A percentile compares a stretch with the other conserved stretches of the same genome.
Evolutionary conservation across 768 basidiomycete genomes (phyloP).

Genomic region (Lactifluus subvellereus): DNA sequence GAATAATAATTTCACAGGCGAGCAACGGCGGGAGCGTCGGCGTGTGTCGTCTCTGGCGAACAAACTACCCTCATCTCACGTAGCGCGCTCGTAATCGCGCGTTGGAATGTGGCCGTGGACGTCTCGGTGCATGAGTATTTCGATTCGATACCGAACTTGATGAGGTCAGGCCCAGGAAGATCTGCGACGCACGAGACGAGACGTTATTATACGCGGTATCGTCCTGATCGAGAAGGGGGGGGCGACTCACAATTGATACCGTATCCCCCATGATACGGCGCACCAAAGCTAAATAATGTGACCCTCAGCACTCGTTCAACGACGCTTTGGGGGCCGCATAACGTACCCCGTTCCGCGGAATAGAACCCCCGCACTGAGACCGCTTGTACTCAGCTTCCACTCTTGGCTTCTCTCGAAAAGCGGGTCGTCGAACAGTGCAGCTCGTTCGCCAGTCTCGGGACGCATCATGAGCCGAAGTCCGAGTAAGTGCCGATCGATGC

Average conservation of each 20-base stretch:
- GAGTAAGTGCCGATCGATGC: slow-evolving; percentile 88
- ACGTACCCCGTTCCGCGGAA: slow-evolving; percentile 84
- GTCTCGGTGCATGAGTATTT: slow-evolving; percentile 67
- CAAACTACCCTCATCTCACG: slow-evolving; percentile 53
- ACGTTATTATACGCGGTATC: slow-evolving; percentile 18
- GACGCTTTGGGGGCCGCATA: background rate
- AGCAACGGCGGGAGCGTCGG: slow-evolving; percentile 10
- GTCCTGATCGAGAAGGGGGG: background rate
- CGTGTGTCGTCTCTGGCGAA: slow-evolving; percentile 1
- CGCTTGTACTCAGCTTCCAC: slow-evolving; percentile 90
- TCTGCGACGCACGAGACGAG: slow-evolving; percentile 42
- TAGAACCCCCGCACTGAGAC: slow-evolving; percentile 74
- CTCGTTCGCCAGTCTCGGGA: slow-evolving; percentile 46
- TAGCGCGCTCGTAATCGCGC: slow-evolving; percentile 54
- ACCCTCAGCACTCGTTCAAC: background rate
- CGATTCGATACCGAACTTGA: slow-evolving; percentile 94
- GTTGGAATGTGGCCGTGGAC: slow-evolving; percentile 64
- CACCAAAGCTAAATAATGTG: slow-evolving; percentile 56
- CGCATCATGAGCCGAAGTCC: slow-evolving; percentile 66
- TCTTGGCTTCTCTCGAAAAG: slow-evolving; percentile 66
- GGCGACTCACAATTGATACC: slow-evolving; percentile 80
- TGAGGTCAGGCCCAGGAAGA: slow-evolving; percentile 64
- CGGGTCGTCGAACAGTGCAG: slow-evolving; percentile 69
- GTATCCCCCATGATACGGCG: slow-evolving; percentile 79
- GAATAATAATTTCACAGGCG: slow-evolving; percentile 13